A percentile compares a stretch with the other conserved stretches of the same genome.
Evolutionary conservation across 495 filamentous ascomycete genomes (phyloP).

Genomic region (Xylaria bambusicola): DNA sequence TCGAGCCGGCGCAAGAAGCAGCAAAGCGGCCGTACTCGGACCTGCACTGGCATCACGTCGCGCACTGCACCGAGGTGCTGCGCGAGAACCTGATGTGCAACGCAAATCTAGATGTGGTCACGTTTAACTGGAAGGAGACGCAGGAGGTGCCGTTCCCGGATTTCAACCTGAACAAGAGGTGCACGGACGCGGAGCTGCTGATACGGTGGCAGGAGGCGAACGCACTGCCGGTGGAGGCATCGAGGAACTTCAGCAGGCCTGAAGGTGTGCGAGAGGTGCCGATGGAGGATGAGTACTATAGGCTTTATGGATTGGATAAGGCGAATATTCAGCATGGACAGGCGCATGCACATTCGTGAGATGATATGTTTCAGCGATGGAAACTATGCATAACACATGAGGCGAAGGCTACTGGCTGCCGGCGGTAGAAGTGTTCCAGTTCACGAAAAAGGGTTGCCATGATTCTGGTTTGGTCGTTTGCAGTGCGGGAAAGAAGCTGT

Average conservation of each 20-base stretch:
- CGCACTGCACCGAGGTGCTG: conserved; percentile 32
- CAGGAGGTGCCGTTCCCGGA: conserved; percentile 35
- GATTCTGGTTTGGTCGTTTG: too few species aligned
- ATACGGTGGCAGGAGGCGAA: conserved; percentile 26
- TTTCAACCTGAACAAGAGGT: conserved; percentile 31
- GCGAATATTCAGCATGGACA: too few species aligned
- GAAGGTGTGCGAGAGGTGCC: conserved; percentile 1
- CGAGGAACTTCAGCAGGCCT: conserved; percentile 3
- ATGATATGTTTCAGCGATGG: too few species aligned
- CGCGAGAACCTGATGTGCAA: conserved; percentile 30
- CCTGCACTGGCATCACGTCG: conserved; percentile 16
- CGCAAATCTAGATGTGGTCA: conserved; percentile 28
- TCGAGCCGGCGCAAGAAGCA: conserved; percentile 13
- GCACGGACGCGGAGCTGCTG: conserved; percentile 28
- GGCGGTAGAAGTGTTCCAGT: too few species aligned
- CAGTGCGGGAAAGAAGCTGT: too few species aligned
- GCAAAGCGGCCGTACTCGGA: conserved; percentile 8
- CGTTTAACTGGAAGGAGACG: conserved; percentile 31
- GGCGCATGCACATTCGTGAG: too few species aligned
- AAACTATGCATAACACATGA: too few species aligned
- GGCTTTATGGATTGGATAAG: background rate
- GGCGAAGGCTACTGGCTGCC: too few species aligned
- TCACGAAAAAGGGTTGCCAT: too few species aligned
- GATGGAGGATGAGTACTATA: conserved; percentile 7
- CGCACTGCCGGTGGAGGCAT: background rate